Conservation (phyloP, 352 stramenopile genomes). For the Globisporangium paroecandrum region DNA sequence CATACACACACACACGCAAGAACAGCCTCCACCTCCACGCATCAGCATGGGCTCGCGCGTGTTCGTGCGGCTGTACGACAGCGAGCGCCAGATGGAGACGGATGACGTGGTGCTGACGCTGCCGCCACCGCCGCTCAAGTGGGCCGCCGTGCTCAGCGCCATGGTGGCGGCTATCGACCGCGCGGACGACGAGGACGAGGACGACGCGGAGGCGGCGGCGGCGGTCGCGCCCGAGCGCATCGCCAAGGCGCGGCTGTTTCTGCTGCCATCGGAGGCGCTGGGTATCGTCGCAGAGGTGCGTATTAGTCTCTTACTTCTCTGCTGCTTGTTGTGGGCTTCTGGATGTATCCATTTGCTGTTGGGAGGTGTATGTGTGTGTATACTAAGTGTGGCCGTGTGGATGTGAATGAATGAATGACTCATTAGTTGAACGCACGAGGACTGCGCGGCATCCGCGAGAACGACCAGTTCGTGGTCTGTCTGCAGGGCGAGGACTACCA, state of each 20-base stretch:
- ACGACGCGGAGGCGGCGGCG: constrained; percentile 22
- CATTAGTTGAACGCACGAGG: constrained; percentile 62
- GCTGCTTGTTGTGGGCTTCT: background rate
- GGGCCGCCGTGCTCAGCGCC: constrained; percentile 50
- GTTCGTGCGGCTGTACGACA: constrained; percentile 77
- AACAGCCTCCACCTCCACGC: background rate
- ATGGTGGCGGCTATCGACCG: constrained; percentile 64
- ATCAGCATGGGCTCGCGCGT: constrained; percentile 55
- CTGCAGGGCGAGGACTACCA: constrained; percentile 70
- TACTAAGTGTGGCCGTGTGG: constrained; percentile 4
- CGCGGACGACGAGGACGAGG: constrained; percentile 40
- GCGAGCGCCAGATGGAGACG: constrained; percentile 42
- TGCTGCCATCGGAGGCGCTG: constrained; percentile 50
- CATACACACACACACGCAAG: background rate
- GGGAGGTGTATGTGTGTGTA: background rate
- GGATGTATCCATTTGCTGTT: background rate
- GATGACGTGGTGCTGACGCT: constrained; percentile 68
- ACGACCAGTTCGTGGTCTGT: constrained; percentile 74
- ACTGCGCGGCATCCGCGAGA: constrained; percentile 70
- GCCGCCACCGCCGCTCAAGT: constrained; percentile 62
- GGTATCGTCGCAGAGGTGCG: constrained; percentile 62
- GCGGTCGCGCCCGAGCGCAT: constrained; percentile 18
- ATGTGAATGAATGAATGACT: background rate
- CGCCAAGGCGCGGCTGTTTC: constrained; percentile 54
- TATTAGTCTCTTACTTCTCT: background rate